Conservation (phyloP, 768 basidiomycete species). For the Podaxis pistillaris region DNA sequence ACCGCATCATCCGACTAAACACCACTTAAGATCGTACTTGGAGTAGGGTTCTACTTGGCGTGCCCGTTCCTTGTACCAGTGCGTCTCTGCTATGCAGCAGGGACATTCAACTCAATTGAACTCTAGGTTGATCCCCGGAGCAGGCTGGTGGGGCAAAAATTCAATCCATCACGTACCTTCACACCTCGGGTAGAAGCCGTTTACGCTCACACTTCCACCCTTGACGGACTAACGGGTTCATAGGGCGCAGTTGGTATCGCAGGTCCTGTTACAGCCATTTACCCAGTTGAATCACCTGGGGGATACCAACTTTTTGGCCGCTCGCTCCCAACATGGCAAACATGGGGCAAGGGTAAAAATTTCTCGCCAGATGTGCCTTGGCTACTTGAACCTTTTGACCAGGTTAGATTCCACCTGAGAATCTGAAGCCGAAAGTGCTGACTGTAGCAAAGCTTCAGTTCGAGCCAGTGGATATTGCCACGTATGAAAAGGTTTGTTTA, state of each 20-base stretch:
- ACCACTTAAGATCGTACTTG: constrained; percentile 49
- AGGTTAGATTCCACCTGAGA: constrained; percentile 30
- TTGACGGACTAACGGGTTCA: background rate
- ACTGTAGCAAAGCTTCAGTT: constrained; percentile 43
- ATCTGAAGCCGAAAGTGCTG: background rate
- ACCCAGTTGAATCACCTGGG: constrained; percentile 62
- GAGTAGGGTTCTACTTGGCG: constrained; percentile 63
- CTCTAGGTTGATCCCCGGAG: constrained; percentile 54
- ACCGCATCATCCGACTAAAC: constrained; percentile 4
- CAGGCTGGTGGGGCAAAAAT: constrained; percentile 65
- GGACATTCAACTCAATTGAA: background rate
- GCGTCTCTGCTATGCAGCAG: constrained; percentile 15
- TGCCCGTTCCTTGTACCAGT: constrained; percentile 65
- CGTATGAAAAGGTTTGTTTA: constrained; percentile 44
- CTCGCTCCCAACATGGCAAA: constrained; percentile 64
- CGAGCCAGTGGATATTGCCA: constrained; percentile 42
- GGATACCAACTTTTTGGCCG: constrained; percentile 66
- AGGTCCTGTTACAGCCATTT: constrained; percentile 63
- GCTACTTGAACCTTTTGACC: constrained; percentile 63
- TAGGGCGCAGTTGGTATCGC: constrained; percentile 73
- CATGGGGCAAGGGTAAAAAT: constrained; percentile 52
- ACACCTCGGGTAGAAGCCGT: constrained; percentile 50
- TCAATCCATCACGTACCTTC: constrained; percentile 70
- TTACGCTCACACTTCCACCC: background rate
- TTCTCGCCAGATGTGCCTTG: constrained; percentile 52